These are phyloP conservation scores for Trichophyton mentagrophytes DNA, from an alignment of 2,329 filamentous ascomycete species.

Conservation along the genomic window DNA sequence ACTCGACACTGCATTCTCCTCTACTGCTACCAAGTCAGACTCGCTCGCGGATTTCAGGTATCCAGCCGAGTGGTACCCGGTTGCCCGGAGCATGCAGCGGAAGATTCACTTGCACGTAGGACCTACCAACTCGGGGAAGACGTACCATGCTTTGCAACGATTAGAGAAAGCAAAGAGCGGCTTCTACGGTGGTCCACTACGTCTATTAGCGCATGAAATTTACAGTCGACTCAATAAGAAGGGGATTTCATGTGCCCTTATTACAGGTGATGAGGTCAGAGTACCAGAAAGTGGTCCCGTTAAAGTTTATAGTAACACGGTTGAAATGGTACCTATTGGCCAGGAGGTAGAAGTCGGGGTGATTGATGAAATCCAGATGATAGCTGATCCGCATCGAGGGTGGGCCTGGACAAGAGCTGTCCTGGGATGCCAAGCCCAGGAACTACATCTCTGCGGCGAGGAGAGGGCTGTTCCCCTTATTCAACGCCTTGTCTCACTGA, in stretches of 20 bases:
- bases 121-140: conserved; percentile 96
- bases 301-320: conserved; percentile 70
- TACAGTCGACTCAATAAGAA: conserved; percentile 73
- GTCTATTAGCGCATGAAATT: conserved; percentile 87
- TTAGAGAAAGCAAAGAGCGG: conserved; percentile 64
- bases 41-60: conserved; percentile 70
- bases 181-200: conserved; percentile 80
- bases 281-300: conserved; percentile 46
- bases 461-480: conserved; percentile 69
- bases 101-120: conserved; percentile 88
- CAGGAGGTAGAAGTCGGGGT: conserved; percentile 69
- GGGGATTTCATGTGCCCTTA: conserved; percentile 60
- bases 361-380: conserved; percentile 98
- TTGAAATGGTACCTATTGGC: conserved; percentile 67
- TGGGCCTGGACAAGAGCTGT: conserved; percentile 93
- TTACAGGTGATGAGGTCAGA: conserved; percentile 85
- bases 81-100: conserved; percentile 64
- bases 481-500: conserved; percentile 58
- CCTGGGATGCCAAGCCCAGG: conserved; percentile 71
- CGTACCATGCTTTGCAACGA: conserved; percentile 79
- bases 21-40: conserved; percentile 47
- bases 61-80: conserved; percentile 85
- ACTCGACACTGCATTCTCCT: conserved; percentile 45
- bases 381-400: conserved; percentile 63
- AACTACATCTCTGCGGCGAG: conserved; percentile 90